Conservation (phyloP, 2,329 filamentous ascomycete genomes). For the Aspergillus transmontanensis region DNA sequence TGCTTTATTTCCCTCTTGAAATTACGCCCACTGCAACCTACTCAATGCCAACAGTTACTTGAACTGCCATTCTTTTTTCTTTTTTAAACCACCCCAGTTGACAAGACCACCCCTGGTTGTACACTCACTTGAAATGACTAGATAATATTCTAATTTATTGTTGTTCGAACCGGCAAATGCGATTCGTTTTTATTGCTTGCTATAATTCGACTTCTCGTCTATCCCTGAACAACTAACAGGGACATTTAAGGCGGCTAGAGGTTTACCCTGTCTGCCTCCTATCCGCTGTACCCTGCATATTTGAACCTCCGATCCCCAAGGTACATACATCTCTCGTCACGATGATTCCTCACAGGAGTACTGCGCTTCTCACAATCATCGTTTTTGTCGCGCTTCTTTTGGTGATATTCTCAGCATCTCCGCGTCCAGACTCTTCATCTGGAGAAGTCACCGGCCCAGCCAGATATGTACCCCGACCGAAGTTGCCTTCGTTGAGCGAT, state of each 20-base stretch:
- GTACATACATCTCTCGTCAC: constrained; percentile 13
- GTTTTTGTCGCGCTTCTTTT: constrained; percentile 47
- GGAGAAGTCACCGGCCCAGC: constrained; percentile 28
- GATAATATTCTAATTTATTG: neutral
- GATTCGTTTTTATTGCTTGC: neutral
- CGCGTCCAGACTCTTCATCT: constrained; percentile 25
- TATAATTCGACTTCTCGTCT: neutral
- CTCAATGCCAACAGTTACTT: neutral
- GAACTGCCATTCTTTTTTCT: neutral
- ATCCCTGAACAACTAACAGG: neutral
- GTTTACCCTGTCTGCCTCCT: neutral
- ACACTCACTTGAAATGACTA: constrained; percentile 3
- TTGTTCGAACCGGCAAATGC: neutral
- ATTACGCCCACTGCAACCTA: neutral
- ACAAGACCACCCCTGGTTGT: neutral
- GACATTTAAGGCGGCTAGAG: neutral
- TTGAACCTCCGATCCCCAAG: neutral
- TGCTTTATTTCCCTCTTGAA: neutral
- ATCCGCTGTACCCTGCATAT: neutral
- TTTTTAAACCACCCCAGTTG: neutral
- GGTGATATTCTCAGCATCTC: constrained; percentile 48
- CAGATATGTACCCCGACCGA: constrained; percentile 39
- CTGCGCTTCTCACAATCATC: constrained; percentile 45
- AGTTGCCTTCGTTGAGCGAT: constrained; percentile 56
- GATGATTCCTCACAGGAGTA: constrained; percentile 46